Conservation (phyloP, 768 basidiomycete species). For the Pleurotus djamor region DNA sequence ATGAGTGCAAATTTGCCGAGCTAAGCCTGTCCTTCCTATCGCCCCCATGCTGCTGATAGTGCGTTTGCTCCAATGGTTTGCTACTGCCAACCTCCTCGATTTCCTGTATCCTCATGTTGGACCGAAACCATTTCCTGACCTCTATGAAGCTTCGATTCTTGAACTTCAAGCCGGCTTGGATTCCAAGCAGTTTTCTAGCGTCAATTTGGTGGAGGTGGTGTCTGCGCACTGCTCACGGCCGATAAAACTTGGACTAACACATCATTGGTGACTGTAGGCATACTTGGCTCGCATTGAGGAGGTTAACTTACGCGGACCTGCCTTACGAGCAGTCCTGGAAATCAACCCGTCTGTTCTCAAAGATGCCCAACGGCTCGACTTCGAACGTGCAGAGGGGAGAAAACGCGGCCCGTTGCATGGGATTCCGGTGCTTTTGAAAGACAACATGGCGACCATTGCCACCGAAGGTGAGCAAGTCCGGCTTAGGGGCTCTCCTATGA, state of each 20-base stretch:
- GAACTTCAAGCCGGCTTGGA: conserved; percentile 54
- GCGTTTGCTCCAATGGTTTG: background rate
- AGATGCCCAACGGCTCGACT: background rate
- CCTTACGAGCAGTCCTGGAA: conserved; percentile 25
- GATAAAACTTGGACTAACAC: background rate
- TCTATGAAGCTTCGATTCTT: conserved; percentile 56
- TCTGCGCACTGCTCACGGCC: background rate
- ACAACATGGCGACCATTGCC: conserved; percentile 16
- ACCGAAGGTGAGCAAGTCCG: background rate
- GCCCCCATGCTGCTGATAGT: background rate
- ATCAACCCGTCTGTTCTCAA: background rate
- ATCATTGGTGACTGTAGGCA: conserved; percentile 32
- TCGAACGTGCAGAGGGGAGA: conserved; percentile 3
- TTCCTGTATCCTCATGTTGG: background rate
- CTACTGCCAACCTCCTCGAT: background rate
- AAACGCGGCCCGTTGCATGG: conserved; percentile 15
- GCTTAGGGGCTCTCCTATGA: background rate
- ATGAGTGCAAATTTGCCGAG: too few relatives aligned
- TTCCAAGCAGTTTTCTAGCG: conserved; percentile 49
- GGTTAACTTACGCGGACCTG: conserved; percentile 61
- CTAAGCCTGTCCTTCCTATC: background rate
- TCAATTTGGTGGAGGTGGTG: conserved; percentile 56
- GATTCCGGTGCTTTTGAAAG: conserved; percentile 14
- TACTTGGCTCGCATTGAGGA: conserved; percentile 68
- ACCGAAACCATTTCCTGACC: conserved; percentile 36